Conservation (phyloP, 108 stramenopile species). For the Epithemia pelagica region DNA sequence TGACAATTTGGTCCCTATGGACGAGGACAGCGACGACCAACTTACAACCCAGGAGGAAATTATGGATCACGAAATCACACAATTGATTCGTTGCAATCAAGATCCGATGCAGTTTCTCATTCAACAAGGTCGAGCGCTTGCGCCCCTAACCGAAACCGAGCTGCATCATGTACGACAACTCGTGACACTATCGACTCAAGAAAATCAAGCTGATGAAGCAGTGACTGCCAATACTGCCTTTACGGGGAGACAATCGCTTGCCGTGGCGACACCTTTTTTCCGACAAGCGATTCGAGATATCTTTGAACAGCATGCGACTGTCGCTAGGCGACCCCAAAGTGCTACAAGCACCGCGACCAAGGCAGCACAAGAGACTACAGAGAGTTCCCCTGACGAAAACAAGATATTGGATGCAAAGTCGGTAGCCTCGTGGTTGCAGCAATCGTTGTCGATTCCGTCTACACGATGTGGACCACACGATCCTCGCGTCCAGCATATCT, state of each 20-base stretch:
- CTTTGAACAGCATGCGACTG: slow-evolving; percentile 48
- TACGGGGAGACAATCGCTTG: slow-evolving; percentile 10
- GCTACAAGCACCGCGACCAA: not conserved
- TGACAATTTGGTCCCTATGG: not conserved
- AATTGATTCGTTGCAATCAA: slow-evolving; percentile 71
- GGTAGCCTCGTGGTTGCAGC: slow-evolving; percentile 64
- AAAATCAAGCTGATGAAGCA: not conserved
- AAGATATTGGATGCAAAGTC: slow-evolving; percentile 24
- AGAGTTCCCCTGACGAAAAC: not conserved
- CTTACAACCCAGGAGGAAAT: slow-evolving; percentile 3
- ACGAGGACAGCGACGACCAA: not conserved
- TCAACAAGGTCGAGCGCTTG: slow-evolving; percentile 45
- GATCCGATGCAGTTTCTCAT: slow-evolving; percentile 51
- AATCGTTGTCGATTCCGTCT: slow-evolving; percentile 28
- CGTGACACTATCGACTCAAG: slow-evolving; percentile 10
- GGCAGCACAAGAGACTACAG: not conserved
- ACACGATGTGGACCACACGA: slow-evolving; percentile 41
- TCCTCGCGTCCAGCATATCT: slow-evolving; percentile 28
- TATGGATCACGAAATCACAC: slow-evolving; percentile 57
- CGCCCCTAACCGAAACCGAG: slow-evolving; percentile 47
- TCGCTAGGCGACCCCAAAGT: not conserved
- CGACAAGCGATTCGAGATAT: slow-evolving; percentile 36
- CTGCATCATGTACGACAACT: slow-evolving; percentile 42
- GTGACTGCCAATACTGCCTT: not conserved
- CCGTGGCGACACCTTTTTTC: slow-evolving; percentile 41